Base-by-base conservation (phyloP, 192 early-diverging fungal genomes). In the Mortierella claussenii region DNA sequence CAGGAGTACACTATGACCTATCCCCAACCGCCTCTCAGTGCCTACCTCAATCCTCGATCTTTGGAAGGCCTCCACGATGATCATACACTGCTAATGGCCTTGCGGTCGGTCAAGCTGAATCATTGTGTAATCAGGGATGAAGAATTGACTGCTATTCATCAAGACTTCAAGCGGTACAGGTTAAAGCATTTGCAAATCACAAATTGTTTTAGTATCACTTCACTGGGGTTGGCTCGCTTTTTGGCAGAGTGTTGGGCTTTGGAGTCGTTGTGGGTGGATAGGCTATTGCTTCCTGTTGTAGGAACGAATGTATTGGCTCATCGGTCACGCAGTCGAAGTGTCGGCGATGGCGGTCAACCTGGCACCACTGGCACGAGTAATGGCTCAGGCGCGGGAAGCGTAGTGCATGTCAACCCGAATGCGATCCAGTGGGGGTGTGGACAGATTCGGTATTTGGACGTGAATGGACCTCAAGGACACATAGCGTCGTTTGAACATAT, bases 371-470 rank as follows among this genome's bases (percentile, higher is more conserved):
- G n/a, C n/a, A 46, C 15, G 5, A 46, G 6, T 21, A 46, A 46
- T 46, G n/a, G 21, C 21, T 6, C 8, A 13, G 21, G n/a, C 45
- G 21, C 4, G 15, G 45, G 8, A 46, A 17, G 5, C 15, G 5
- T 21, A 6, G 45, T n/a, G 4, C 10, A 23, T 4, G 37, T 20
- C 11, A 18, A 42, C 7, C 17, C 55, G 20, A 23, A 34, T 3
- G 34, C 55, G 9, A 68, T 69, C 23, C 49, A 30, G 23, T 69
- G 67, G 67, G 48, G 37, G 11, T 69, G 67, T 24, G 32, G 24
- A 15, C 33, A 52, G 23, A 59, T 69, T 21, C 49, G 50, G 27
- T 54, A 60, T 18, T 32, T 69, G 23, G 67, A 69, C 24, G 50
- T 69, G 13, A 24, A 47, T 57, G 55, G 67, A 44, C 17, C 30